Evolutionary conservation across 192 early-diverging fungal species (phyloP).

Genomic region (Dissophora ornata): DNA sequence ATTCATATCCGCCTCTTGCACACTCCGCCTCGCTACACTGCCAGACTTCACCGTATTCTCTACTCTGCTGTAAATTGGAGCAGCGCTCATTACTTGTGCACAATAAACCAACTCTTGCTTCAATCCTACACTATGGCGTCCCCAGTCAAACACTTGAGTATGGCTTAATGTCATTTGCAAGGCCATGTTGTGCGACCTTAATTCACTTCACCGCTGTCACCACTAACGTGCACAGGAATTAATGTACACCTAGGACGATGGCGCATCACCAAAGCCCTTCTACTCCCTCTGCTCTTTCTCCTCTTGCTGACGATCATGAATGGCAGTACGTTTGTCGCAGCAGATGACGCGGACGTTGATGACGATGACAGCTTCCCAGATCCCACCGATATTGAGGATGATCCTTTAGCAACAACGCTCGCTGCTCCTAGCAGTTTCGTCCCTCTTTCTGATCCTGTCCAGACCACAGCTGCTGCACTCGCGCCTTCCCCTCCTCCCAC

Average conservation of each 20-base stretch:
- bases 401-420: not conserved
- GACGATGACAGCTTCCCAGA: conserved; percentile 15
- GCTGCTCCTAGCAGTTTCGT: not conserved
- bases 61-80: too few relatives aligned
- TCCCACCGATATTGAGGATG: conserved; percentile 6
- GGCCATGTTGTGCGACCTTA: too few relatives aligned
- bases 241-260: conserved; percentile 20
- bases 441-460: not conserved
- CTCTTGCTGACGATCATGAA: conserved; percentile 12
- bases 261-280: not conserved
- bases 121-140: too few relatives aligned
- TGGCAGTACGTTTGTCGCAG: not conserved
- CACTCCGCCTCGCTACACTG: too few relatives aligned
- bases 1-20: too few relatives aligned
- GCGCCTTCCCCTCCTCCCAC: not conserved
- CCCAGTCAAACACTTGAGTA: too few relatives aligned
- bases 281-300: conserved; percentile 16
- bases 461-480: not conserved
- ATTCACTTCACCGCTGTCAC: too few relatives aligned
- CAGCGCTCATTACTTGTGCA: too few relatives aligned
- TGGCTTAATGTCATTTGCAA: too few relatives aligned
- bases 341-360: conserved; percentile 5
- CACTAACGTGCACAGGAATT: too few relatives aligned
- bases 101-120: too few relatives aligned
- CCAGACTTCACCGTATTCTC: too few relatives aligned